phyloP scores from a whole-genome alignment of 768 basidiomycete genomes.

The Kwoniella dendrophila region DNA sequence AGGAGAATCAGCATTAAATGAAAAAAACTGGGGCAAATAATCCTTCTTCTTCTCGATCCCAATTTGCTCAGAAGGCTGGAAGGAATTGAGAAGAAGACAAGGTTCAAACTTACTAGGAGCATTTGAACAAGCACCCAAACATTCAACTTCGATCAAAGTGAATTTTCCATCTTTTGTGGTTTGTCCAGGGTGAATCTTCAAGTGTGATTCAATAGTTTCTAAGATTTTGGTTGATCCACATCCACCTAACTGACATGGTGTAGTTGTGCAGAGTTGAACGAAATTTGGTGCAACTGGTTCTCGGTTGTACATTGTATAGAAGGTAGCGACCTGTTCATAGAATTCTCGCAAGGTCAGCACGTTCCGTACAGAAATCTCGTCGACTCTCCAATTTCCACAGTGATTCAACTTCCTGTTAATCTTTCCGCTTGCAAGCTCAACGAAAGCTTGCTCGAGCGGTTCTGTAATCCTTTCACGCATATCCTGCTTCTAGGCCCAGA shows the following conservation, averaged over 20 bases:
- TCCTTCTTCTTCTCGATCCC: background rate
- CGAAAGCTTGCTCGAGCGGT: no score
- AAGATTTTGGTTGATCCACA: constrained; percentile 86
- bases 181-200: constrained; percentile 82
- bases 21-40: background rate
- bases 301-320: constrained; percentile 99
- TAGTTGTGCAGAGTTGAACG: constrained; percentile 97
- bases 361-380: background rate
- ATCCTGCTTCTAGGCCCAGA: no score
- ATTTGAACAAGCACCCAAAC: constrained; percentile 97
- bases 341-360: background rate
- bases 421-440: no score
- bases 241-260: constrained; percentile 85
- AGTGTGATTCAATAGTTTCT: constrained; percentile 76
- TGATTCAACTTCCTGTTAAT: no score
- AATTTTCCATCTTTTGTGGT: constrained; percentile 97
- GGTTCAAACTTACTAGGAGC: constrained; percentile 57
- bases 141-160: constrained; percentile 96
- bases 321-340: constrained; percentile 72
- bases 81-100: no score
- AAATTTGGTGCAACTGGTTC: constrained; percentile 93
- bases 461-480: no score
- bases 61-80: no score
- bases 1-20: background rate
- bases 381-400: no score